Base-by-base conservation (phyloP, 371 early-diverging fungal genomes). In the Paraphysoderma sedebokerense region DNA sequence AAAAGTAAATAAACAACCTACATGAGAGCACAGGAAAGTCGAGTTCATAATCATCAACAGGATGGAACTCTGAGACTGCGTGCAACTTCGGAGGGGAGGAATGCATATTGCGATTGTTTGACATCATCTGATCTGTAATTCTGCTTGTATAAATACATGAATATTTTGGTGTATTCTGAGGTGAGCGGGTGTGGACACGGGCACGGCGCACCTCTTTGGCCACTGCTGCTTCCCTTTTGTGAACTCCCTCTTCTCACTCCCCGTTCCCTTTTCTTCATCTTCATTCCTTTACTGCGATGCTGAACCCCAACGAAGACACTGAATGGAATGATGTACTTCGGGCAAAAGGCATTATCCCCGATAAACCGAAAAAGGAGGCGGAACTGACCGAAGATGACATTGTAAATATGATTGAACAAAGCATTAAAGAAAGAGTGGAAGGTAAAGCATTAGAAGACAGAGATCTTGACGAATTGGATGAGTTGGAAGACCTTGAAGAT, bases 311-410 rank as follows among this genome's bases (percentile, higher is more conserved):
- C 52, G 82, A 77, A 58, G 82, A 81, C 57, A 80, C 82, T 20
- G 79, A 82, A 67, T 80, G 84, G 81, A 91, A 95, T 64, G 92
- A 92, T 58, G 83, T 90, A 48, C 72, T 95, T 44, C 82, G 92
- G 41, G 82, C 76, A 19, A 79, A 80, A 49, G 92, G 92, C 15
- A 92, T 92, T 57, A 64, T 92, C 36, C 88, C 88, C 7, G n/a
- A n/a, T n/a, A n/a, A n/a, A n/a, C n/a, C n/a, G n/a, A 73, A 78
- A 38, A 88, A 84, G 56, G 61, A 73, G 47, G 76, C 68, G 33
- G 79, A 85, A 51, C 67, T 90, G 28, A 66, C 73, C 4, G 82
- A 84, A 54, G 80, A 79, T 17, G 65, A 74, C 50, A 71, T 80
- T 53, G 58, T 68, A 33, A 82, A 75, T n/a, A n/a, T n/a, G n/a